These are phyloP conservation scores for Cordyceps cateniannulata DNA, from an alignment of 2,329 filamentous ascomycete genomes.

Conservation along the genomic window DNA sequence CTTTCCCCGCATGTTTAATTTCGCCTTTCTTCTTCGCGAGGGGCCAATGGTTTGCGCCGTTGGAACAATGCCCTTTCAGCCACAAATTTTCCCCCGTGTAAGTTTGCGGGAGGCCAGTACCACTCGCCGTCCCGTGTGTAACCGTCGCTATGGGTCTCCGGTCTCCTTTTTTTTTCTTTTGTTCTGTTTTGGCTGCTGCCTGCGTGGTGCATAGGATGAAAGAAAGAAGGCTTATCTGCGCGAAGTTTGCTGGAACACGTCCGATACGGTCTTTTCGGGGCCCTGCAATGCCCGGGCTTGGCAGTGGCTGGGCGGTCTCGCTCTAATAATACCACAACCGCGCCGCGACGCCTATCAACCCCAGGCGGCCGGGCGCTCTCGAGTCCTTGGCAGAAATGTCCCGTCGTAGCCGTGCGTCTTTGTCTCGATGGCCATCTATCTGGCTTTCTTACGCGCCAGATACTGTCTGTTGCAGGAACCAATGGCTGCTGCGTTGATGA, in stretches of 20 bases:
- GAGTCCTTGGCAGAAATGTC: not conserved
- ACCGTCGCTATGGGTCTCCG: slow-evolving; percentile 11
- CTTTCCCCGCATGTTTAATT: not conserved
- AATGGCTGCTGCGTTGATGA: too few relatives aligned
- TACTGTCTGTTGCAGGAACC: too few relatives aligned
- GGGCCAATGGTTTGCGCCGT: not conserved
- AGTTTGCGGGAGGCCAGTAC: not conserved
- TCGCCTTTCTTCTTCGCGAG: not conserved
- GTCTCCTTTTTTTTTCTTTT: not conserved
- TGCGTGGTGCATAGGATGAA: too few relatives aligned
- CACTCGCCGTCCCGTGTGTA: slow-evolving; percentile 1
- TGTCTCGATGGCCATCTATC: not conserved
- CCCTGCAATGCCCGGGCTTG: not conserved
- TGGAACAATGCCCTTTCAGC: too few relatives aligned
- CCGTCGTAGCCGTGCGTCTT: not conserved
- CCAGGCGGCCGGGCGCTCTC: not conserved
- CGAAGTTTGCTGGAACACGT: slow-evolving; percentile 1
- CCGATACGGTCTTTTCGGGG: slow-evolving; percentile 9
- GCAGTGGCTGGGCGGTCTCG: slow-evolving; percentile 3
- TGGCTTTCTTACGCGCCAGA: not conserved
- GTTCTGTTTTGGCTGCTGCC: not conserved
- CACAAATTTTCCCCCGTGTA: too few relatives aligned
- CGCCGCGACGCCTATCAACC: too few relatives aligned
- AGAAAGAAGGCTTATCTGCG: not conserved
- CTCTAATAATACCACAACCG: not conserved